These are phyloP conservation scores for Earliella scabrosa DNA, from an alignment of 1,284 basidiomycete species.

Conservation along the genomic window DNA sequence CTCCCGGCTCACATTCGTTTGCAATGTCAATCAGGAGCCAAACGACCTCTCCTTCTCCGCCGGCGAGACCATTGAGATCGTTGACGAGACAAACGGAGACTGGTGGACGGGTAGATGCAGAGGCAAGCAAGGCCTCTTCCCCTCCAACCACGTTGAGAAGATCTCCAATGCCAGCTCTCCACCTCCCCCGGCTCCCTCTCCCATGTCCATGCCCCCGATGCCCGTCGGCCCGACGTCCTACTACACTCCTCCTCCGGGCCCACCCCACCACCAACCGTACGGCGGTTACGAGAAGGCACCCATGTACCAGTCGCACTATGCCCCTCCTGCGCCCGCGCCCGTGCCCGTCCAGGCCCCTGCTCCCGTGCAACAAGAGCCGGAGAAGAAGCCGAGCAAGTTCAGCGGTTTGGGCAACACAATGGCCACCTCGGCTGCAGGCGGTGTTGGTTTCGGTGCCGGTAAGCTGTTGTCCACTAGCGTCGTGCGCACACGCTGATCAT, in stretches of 20 bases:
- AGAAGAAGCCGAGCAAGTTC: conserved; percentile 61
- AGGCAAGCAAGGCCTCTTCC: conserved; percentile 67
- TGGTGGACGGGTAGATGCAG: conserved; percentile 68
- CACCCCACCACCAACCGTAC: conserved; percentile 15
- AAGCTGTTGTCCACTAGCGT: neutral
- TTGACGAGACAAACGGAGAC: conserved; percentile 62
- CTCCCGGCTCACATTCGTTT: neutral
- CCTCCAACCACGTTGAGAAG: conserved; percentile 64
- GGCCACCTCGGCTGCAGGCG: conserved; percentile 70
- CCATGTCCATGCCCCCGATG: conserved; percentile 24
- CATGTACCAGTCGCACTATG: conserved; percentile 45
- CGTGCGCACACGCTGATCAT: neutral
- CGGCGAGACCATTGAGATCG: conserved; percentile 63
- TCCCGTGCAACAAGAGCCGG: conserved; percentile 19
- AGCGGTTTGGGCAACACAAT: conserved; percentile 63
- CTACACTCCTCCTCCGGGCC: conserved; percentile 16
- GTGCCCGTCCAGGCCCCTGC: conserved; percentile 13
- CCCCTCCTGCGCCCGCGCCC: conserved; percentile 28
- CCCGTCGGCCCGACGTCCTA: conserved; percentile 10
- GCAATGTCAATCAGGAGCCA: conserved; percentile 46
- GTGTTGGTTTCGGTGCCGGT: conserved; percentile 74
- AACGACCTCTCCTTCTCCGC: conserved; percentile 61
- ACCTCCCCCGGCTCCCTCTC: conserved; percentile 17
- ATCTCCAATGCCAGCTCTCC: conserved; percentile 24
- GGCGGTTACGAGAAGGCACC: conserved; percentile 31